Percentiles rank a stretch among this genome's conserved stretches.
Conservation (phyloP, 371 early-diverging fungal species). For the Mucor ambiguus region DNA sequence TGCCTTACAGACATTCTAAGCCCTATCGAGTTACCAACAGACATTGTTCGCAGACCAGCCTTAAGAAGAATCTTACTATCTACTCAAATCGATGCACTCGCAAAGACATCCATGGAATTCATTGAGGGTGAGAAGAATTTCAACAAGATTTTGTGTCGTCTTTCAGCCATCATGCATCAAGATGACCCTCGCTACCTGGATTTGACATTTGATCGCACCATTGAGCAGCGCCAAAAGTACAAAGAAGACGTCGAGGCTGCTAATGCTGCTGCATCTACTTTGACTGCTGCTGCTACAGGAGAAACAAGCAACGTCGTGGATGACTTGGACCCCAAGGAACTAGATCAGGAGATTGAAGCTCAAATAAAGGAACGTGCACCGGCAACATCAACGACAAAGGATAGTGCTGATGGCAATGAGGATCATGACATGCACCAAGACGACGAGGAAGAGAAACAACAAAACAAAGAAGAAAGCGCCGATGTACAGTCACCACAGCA, state of each 20-base stretch:
- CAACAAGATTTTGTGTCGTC: conserved; percentile 50
- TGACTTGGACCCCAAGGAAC: conserved; percentile 19
- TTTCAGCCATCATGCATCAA: conserved; percentile 49
- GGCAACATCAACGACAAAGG: background rate
- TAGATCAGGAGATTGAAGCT: conserved; percentile 19
- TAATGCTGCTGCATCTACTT: conserved; percentile 18
- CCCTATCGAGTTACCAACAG: conserved; percentile 55
- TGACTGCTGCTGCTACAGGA: conserved; percentile 3
- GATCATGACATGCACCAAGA: conserved; percentile 1
- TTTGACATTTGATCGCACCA: conserved; percentile 42
- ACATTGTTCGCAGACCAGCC: conserved; percentile 50
- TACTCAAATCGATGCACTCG: conserved; percentile 45
- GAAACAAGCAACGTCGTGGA: conserved; percentile 15
- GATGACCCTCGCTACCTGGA: conserved; percentile 57
- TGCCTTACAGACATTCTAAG: conserved; percentile 44
- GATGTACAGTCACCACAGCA: conserved; percentile 4
- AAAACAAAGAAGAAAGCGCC: background rate
- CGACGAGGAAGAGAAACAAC: conserved; percentile 12
- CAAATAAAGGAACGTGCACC: background rate
- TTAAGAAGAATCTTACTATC: conserved; percentile 48
- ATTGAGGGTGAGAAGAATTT: conserved; percentile 57
- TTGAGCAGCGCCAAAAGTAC: conserved; percentile 33
- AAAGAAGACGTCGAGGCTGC: conserved; percentile 29
- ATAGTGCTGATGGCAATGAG: background rate
- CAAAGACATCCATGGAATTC: conserved; percentile 53